Evolutionary conservation across 257 asterid species (phyloP).

Genomic region (Solanum dulcamara): DNA sequence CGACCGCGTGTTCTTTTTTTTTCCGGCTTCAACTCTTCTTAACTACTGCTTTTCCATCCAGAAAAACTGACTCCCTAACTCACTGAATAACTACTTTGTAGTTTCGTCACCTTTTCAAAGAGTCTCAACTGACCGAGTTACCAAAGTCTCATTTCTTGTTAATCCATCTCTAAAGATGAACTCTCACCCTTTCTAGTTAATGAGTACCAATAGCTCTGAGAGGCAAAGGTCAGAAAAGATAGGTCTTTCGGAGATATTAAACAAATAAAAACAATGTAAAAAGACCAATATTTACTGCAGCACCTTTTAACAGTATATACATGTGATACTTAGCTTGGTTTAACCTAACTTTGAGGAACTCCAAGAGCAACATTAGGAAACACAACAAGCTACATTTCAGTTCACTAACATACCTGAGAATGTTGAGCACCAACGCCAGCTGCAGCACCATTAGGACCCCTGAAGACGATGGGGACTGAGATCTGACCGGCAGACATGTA

Average conservation of each 20-base stretch:
- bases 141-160: neutral
- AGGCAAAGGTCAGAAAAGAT: neutral
- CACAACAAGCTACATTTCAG: neutral
- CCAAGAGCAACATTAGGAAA: neutral
- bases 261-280: neutral
- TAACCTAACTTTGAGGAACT: neutral
- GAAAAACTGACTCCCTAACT: neutral
- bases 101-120: neutral
- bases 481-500: slow-evolving; percentile 91
- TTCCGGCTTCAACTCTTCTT: neutral
- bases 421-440: slow-evolving; percentile 97
- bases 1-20: neutral
- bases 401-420: slow-evolving; percentile 50
- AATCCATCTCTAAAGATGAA: neutral
- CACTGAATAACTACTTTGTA: neutral
- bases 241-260: neutral
- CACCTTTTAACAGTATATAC: neutral
- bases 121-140: neutral
- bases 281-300: neutral
- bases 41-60: neutral
- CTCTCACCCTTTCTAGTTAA: neutral
- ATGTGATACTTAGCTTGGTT: neutral
- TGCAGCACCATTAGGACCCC: slow-evolving; percentile 98
- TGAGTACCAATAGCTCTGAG: neutral
- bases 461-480: slow-evolving; percentile 67